A percentile compares a stretch with the other conserved stretches of the same genome.
Evolutionary conservation across 192 early-diverging fungal genomes (phyloP).

Genomic region (Gorgonomyces haynaldii): DNA sequence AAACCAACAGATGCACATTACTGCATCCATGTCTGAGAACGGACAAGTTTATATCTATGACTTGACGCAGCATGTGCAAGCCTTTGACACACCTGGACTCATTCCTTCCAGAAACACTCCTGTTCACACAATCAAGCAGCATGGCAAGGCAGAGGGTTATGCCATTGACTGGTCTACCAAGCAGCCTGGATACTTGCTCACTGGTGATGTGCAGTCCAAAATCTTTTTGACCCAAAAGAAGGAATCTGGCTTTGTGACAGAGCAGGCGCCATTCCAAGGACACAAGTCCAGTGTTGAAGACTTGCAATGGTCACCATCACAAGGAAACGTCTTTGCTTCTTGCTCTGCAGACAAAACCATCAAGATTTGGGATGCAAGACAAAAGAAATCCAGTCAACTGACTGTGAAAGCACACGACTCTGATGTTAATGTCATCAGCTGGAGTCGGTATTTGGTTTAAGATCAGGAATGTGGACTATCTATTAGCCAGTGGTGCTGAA

Average conservation of each 20-base stretch:
- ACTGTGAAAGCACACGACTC: constrained; percentile 67
- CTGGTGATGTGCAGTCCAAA: constrained; percentile 67
- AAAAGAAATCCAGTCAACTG: constrained; percentile 63
- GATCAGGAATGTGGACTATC: constrained; percentile 53
- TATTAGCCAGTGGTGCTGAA: constrained; percentile 87
- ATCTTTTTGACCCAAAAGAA: constrained; percentile 77
- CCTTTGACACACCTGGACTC: constrained; percentile 73
- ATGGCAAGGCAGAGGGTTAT: constrained; percentile 81
- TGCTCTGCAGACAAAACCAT: constrained; percentile 85
- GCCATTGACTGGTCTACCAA: constrained; percentile 89
- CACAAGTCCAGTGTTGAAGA: constrained; percentile 87
- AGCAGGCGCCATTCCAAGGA: constrained; percentile 63
- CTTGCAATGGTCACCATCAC: constrained; percentile 91
- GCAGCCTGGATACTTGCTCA: constrained; percentile 46
- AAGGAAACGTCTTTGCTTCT: constrained; percentile 84
- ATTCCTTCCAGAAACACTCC: constrained; percentile 55
- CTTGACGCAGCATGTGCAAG: constrained; percentile 55
- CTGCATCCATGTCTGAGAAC: constrained; percentile 89
- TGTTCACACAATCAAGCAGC: constrained; percentile 67
- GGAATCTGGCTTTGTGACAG: constrained; percentile 55
- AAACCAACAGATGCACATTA: constrained; percentile 64
- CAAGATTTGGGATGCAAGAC: constrained; percentile 87
- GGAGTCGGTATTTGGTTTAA: constrained; percentile 60
- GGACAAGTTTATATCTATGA: constrained; percentile 93
- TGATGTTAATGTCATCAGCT: constrained; percentile 95